Percentiles rank a stretch among this genome's conserved stretches.
phyloP scores from a whole-genome alignment of 352 stramenopile species.

The Phytopythium helicoides region DNA sequence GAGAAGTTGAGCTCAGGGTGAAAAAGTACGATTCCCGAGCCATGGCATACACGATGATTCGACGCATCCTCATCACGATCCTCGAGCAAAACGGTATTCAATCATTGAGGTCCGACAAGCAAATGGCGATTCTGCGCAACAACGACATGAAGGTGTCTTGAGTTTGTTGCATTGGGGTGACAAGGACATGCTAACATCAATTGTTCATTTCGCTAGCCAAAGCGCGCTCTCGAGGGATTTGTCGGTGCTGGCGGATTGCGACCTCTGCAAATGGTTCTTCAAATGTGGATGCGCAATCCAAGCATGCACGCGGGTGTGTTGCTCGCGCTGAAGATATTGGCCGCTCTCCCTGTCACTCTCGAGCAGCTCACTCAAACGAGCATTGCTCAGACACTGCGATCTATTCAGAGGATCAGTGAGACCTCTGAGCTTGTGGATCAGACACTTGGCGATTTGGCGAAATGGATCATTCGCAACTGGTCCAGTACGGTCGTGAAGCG shows the following conservation, averaged over 20 bases:
- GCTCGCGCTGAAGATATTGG: constrained; percentile 62
- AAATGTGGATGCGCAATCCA: constrained; percentile 47
- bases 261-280: constrained; percentile 47
- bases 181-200: background rate
- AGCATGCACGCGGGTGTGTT: constrained; percentile 40
- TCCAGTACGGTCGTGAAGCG: constrained; percentile 43
- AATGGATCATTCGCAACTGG: constrained; percentile 66
- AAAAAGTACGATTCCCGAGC: constrained; percentile 47
- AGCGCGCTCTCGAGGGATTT: constrained; percentile 55
- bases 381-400: constrained; percentile 53
- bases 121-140: constrained; percentile 53
- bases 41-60: constrained; percentile 43
- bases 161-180: background rate
- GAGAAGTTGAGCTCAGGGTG: constrained; percentile 28
- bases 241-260: constrained; percentile 56
- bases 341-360: constrained; percentile 52
- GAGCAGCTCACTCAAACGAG: constrained; percentile 44
- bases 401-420: constrained; percentile 38
- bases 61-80: constrained; percentile 50
- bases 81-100: constrained; percentile 49
- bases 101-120: constrained; percentile 48
- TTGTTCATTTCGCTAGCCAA: constrained; percentile 21
- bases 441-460: constrained; percentile 47
- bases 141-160: constrained; percentile 47
- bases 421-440: constrained; percentile 35